Conservation (phyloP, 345 rosid genomes). For the Salix exigua region DNA sequence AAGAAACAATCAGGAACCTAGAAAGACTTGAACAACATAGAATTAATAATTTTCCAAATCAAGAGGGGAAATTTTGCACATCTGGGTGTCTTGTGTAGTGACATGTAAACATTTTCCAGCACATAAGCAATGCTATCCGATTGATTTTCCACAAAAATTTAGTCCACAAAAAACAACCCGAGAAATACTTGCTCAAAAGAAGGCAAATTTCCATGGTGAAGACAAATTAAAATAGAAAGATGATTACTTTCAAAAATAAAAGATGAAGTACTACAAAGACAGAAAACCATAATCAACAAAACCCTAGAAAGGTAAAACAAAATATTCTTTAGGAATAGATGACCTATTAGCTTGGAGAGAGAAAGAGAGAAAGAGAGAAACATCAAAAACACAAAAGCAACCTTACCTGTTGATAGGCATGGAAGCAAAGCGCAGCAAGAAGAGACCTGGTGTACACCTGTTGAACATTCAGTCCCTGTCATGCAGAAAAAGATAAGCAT, state of each 20-base stretch:
- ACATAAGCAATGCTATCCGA: background rate
- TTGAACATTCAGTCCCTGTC: conserved; percentile 72
- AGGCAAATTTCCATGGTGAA: background rate
- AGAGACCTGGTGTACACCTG: conserved; percentile 59
- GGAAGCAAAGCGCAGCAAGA: conserved; percentile 85
- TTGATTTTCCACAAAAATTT: background rate
- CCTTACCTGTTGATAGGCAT: conserved; percentile 95
- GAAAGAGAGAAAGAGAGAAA: background rate
- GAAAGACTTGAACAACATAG: background rate
- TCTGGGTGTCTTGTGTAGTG: background rate
- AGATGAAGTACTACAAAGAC: background rate
- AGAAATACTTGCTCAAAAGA: background rate
- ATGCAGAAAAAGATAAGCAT: conserved; percentile 14
- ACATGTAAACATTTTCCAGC: background rate
- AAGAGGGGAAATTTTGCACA: background rate
- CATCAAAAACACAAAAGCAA: background rate
- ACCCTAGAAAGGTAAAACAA: background rate
- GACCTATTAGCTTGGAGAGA: background rate
- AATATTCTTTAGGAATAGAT: background rate
- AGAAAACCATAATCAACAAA: background rate
- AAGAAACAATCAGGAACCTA: background rate
- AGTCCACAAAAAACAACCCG: background rate
- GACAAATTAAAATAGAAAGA: background rate
- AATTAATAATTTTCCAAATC: background rate
- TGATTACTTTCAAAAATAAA: background rate